Conservation (phyloP, 148 eudicot genomes). For the Heliamphora exappendiculata region DNA sequence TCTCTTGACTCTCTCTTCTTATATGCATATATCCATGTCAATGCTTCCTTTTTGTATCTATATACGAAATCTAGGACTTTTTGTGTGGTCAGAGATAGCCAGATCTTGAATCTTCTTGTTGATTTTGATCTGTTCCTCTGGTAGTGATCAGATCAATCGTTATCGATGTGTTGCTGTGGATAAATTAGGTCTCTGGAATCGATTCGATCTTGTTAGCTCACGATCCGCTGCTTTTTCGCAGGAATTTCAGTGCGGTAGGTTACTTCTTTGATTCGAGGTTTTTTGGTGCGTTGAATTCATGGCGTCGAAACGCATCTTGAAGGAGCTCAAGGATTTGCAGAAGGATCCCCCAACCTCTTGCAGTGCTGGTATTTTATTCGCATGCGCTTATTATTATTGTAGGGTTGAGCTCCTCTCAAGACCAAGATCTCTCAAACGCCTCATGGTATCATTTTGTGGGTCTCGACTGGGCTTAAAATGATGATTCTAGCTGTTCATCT, state of each 20-base stretch:
- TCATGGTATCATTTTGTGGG: no score
- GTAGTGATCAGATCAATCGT: not conserved
- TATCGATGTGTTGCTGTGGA: not conserved
- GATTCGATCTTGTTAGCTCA: not conserved
- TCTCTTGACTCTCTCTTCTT: not conserved
- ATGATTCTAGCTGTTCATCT: no score
- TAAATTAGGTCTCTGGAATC: not conserved
- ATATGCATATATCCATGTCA: not conserved
- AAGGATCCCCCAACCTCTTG: slow-evolving; percentile 21
- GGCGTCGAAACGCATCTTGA: slow-evolving; percentile 17
- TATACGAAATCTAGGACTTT: not conserved
- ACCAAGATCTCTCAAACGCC: no score
- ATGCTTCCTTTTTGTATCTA: not conserved
- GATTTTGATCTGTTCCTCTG: not conserved
- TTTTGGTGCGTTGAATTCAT: not conserved
- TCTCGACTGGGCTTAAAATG: no score
- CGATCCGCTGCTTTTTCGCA: not conserved
- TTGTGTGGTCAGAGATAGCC: not conserved
- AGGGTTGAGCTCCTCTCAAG: no score
- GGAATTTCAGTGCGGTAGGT: not conserved
- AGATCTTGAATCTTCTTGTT: not conserved
- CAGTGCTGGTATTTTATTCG: slow-evolving; percentile 11
- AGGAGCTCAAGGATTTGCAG: slow-evolving; percentile 22
- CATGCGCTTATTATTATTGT: not conserved
- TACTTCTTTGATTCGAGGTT: not conserved